A percentile compares a stretch with the other conserved stretches of the same genome.
Conservation (phyloP, 2,329 filamentous ascomycete genomes). For the Sarocladiaceae sp. region DNA sequence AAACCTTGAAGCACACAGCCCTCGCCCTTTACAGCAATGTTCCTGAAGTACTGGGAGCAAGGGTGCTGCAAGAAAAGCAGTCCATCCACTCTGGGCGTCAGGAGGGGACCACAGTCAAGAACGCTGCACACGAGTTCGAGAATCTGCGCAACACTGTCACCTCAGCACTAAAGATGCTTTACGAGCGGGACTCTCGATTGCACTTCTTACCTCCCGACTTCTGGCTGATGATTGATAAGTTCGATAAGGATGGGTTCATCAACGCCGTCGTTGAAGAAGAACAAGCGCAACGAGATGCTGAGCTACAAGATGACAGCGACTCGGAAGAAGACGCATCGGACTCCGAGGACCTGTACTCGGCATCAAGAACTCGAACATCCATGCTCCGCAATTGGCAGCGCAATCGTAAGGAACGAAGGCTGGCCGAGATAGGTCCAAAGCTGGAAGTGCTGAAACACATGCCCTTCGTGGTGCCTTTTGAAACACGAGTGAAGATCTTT, state of each 20-base stretch:
- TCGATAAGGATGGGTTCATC: slow-evolving; percentile 87
- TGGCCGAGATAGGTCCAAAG: slow-evolving; percentile 76
- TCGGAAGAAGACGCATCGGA: slow-evolving; percentile 30
- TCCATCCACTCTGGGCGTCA: neutral
- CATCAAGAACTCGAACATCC: neutral
- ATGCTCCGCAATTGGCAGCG: neutral
- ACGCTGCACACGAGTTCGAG: slow-evolving; percentile 54
- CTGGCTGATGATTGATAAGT: slow-evolving; percentile 86
- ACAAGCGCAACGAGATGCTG: slow-evolving; percentile 60
- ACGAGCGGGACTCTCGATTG: slow-evolving; percentile 86
- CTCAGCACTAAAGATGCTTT: slow-evolving; percentile 76
- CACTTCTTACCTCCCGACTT: slow-evolving; percentile 76
- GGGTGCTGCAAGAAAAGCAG: neutral
- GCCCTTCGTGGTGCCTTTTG: slow-evolving; percentile 94
- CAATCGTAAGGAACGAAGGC: slow-evolving; percentile 57
- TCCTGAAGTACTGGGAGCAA: slow-evolving; percentile 44
- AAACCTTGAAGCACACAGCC: slow-evolving; percentile 84
- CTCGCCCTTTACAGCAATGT: slow-evolving; percentile 86
- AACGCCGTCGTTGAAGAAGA: slow-evolving; percentile 83
- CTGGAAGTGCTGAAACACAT: slow-evolving; percentile 91
- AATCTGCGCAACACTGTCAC: slow-evolving; percentile 78
- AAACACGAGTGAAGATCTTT: slow-evolving; percentile 86
- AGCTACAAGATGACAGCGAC: slow-evolving; percentile 21
- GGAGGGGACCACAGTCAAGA: slow-evolving; percentile 15
- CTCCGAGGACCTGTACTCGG: slow-evolving; percentile 16